These are phyloP conservation scores for Phaeosphaeria sp. DNA, from an alignment of 2,329 filamentous ascomycete genomes.

Conservation along the genomic window DNA sequence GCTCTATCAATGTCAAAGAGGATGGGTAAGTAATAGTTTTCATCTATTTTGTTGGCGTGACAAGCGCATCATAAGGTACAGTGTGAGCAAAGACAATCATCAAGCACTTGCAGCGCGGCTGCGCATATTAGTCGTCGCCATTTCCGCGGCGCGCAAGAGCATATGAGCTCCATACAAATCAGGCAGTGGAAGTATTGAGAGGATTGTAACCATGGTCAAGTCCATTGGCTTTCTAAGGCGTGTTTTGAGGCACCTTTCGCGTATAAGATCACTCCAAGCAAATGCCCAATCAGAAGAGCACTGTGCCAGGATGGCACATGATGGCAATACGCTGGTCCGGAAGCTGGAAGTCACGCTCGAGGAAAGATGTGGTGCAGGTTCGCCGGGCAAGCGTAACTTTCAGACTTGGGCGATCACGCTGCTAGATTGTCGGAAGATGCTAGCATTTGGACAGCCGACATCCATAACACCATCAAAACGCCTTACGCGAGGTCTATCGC, in stretches of 20 bases:
- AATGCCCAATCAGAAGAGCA: background rate
- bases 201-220: background rate
- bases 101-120: background rate
- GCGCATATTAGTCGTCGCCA: background rate
- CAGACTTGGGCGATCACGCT: slow-evolving; percentile 30
- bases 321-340: slow-evolving; percentile 14
- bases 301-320: slow-evolving; percentile 6
- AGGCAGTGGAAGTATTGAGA: background rate
- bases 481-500: slow-evolving; percentile 43
- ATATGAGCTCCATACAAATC: background rate
- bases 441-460: slow-evolving; percentile 39
- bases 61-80: slow-evolving; percentile 35
- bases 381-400: slow-evolving; percentile 24
- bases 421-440: slow-evolving; percentile 35
- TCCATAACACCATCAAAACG: slow-evolving; percentile 40
- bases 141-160: background rate
- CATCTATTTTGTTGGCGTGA: slow-evolving; percentile 8
- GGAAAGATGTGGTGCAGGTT: slow-evolving; percentile 19
- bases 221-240: background rate
- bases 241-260: background rate
- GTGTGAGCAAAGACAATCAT: background rate
- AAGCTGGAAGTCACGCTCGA: slow-evolving; percentile 13
- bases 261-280: background rate
- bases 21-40: slow-evolving; percentile 74
- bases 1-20: slow-evolving; percentile 78